Evolutionary conservation across 2,329 filamentous ascomycete species (phyloP), one percentile per base, ranked within the genome.

Genomic region (Thelonectria rubi): DNA sequence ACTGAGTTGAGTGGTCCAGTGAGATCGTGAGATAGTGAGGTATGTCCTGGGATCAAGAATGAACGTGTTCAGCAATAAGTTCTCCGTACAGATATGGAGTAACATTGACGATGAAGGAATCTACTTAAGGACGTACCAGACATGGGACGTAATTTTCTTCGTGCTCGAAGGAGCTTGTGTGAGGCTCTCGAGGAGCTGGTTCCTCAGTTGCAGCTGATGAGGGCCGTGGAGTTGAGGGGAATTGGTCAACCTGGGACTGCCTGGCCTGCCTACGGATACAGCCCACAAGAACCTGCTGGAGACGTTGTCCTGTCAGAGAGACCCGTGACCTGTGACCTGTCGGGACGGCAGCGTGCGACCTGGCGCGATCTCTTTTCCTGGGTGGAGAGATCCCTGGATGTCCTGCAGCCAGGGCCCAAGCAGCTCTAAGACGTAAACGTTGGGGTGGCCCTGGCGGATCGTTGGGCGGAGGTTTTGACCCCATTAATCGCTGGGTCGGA

Each of bases 311-410:
- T 30, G 18, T 24, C 43, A 8, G 24, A 21, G 43, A 20, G 32
- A 56, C 58, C 58, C 49, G 58, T 57, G 53, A 62, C 54, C 59
- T 49, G 60, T 51, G 52, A 62, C 62, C 52, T 65, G 60, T 58
- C 39, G 49, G 62, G 54, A 56, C 54, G 54, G 58, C 47, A 62
- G 59, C 59, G 52, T 42, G 46, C 30, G 55, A 66, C 55, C 59
- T 70, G 67, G 69, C 63, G 69, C 69, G 67, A 71, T 71, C 69
- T 71, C 37, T 68, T 55, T 52, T 30, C 40, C 42, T 55, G 52
- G 56, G 68, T 71, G 69, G 69, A 63, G 64, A 71, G 63, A 71
- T 69, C 58, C 59, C 60, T 65, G 69, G 47, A 61, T 65, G 56
- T 69, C 66, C 64, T 69, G 67, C 67, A 71, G 65, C 50, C 50